Base-by-base conservation (phyloP, 1,284 basidiomycete genomes). In the Erythrobasidium hasegawianum region DNA sequence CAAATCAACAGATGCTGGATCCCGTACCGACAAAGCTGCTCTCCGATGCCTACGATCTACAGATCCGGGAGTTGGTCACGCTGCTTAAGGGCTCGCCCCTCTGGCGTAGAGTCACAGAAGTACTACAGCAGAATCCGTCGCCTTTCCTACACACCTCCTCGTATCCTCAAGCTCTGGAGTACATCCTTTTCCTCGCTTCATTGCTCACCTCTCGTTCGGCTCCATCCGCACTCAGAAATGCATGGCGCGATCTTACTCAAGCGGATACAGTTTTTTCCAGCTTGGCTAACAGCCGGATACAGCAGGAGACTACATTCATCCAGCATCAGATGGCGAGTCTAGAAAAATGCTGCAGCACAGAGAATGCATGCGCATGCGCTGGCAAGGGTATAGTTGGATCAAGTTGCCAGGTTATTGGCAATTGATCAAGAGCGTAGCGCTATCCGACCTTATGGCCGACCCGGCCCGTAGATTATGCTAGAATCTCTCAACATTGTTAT, bases 261-360 rank as follows among this genome's bases (percentile, higher is more conserved):
- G 24, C 50, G 9, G 33, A 33, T 11, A 5, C 33, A 5, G 8
- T 16, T 4, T 16, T 24, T 4, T 47, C n/a, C 8, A 14, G n/a
- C 5, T 7, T 47, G 14, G 26, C 7, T 14, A 26, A 22, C n/a
- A 20, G 26, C 50, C n/a, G 50, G 26, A 29, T 53, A n/a, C n/a
- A 53, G 50, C 18, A 53, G 16, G 50, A 53, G 16, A 24, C 16
- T 4, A 16, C 14, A 8, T 53, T 53, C 50, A n/a, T 53, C 7
- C 50, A 53, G 20, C 18, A 53, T 27, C 50, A 53, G 26, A 53
- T 53, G 50, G 22, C 18, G 9, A 53, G 50, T 24, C 20, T 53
- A 9, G 50, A 53, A 16, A 53, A 29, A 9, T 53, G 50, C 16
- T 53, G 50, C 16, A 24, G 22, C 16, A 53, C 50, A 27, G 50